Evolutionary conservation across 2,329 filamentous ascomycete species (phyloP), one percentile per base, ranked within the genome.

Genomic region (Dactylellina sp.): DNA sequence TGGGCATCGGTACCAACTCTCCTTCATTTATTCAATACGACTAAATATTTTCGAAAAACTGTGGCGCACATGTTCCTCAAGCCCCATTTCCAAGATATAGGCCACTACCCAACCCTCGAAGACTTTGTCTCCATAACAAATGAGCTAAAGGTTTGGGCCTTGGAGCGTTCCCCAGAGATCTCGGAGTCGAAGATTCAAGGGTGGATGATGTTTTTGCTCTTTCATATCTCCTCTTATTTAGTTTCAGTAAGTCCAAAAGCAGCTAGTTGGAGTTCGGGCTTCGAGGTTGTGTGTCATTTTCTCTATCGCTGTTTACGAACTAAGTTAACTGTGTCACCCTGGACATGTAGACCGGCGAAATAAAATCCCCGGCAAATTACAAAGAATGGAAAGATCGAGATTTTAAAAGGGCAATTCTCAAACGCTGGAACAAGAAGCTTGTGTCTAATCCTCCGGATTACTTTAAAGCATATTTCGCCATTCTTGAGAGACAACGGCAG

Each of bases 171-270:
- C 11, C 46, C 35, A 5, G 53, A 68, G 25, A 35, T 68, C 11
- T 14, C 44, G 18, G 44, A 60, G 44, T 28, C 22, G 1, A 59
- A 35, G 25, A 47, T 68, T 39, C 7, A 39, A 3, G 53, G 63
- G 9, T 68, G 63, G 63, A 20, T 52, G 9, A 18, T 44, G 16
- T 39, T 68, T 18, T n/a, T 68, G 5, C 46, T 68, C 1, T 60
- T 60, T 25, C 53, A 68, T 24, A 16, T 68, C 6, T 68, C 53
- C 20, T 28, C n/a, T 12, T 68, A 68, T 42, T 37, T 60, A 20
- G 53, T 60, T 37, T 18, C 44, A 12, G 35, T 60, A 37, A 60
- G 52, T 50, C 2, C 24, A 12, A 52, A 32, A n/a, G n/a, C n/a
- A n/a, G n/a, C n/a, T n/a, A n/a, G n/a, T n/a, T n/a, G n/a, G n/a